These are phyloP conservation scores for Ophiostoma piceae DNA, from an alignment of 2,329 filamentous ascomycete genomes.

Conservation along the genomic window DNA sequence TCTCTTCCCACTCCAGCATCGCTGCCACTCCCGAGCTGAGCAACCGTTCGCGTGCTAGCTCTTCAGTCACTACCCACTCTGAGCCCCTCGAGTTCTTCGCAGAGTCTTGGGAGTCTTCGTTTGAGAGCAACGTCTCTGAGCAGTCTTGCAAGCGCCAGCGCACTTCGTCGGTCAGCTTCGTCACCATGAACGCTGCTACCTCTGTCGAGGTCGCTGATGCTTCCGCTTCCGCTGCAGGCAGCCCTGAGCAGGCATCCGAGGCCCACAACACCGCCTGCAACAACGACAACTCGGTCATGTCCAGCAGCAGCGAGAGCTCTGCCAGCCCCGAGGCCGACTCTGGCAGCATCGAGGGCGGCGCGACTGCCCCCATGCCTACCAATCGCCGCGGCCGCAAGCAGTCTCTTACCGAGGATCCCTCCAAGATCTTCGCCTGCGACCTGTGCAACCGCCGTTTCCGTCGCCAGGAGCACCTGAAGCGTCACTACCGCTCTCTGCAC, in stretches of 20 bases:
- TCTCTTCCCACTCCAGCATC: constrained; percentile 37
- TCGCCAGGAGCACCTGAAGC: constrained; percentile 96
- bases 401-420: constrained; percentile 93
- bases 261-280: constrained; percentile 20
- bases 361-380: constrained; percentile 51
- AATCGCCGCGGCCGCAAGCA: constrained; percentile 97
- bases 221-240: constrained; percentile 29
- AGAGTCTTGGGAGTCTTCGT: constrained; percentile 61
- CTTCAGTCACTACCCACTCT: constrained; percentile 66
- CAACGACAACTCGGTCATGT: constrained; percentile 31
- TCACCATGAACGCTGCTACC: constrained; percentile 40
- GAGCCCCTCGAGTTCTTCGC: constrained; percentile 62
- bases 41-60: constrained; percentile 64
- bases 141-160: constrained; percentile 55
- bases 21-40: constrained; percentile 31
- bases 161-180: constrained; percentile 35
- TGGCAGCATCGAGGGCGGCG: constrained; percentile 28
- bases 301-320: constrained; percentile 27
- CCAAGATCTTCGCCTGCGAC: constrained; percentile 96
- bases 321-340: constrained; percentile 30
- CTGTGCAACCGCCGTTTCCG: constrained; percentile 96
- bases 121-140: constrained; percentile 50
- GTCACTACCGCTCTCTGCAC: constrained; percentile 96
- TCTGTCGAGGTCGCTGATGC: constrained; percentile 12
- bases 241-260: constrained; percentile 34